Base-by-base conservation (phyloP, 2,329 filamentous ascomycete genomes). In the Sporothrix mexicana region DNA sequence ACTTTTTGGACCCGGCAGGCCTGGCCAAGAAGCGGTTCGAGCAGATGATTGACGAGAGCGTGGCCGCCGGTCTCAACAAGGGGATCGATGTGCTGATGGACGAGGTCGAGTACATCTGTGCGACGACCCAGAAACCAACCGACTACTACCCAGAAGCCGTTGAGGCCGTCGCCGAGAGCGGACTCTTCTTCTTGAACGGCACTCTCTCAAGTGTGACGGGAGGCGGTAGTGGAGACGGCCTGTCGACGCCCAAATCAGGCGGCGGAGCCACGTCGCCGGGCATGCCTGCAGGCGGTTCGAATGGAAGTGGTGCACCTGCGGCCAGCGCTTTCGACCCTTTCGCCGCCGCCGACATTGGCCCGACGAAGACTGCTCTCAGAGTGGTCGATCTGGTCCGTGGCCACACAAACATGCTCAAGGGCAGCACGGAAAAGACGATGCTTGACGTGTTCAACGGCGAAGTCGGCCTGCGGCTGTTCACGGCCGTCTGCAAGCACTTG, bases 381-480 rank as follows among this genome's bases (percentile, higher is more conserved):
- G 91, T 99, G 68, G 93, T 97, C 36, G 91, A 94, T 57, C 89
- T 98, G 55, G 93, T 98, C 15, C 91, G 91, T 25, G 92, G 92
- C 17, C 96, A 99, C 81, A 98, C 95, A 1, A 90, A 88, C 79
- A 98, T 99, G 94, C 87, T 99, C 13, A 89, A 93, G 3, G 96
- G 96, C 74, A 97, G 93, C 80, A 98, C 95, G 1, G 96, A 99
- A 80, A 99, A 99, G 85, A 95, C 93, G 75, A 97, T 97, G 87
- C 90, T 99, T 36, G 96, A 99, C 79, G 96, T 99, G 15, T 99
- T 99, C 86, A 98, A 97, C 81, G 94, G 96, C 82, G 96, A 99
- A 83, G 95, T 99, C 36, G 96, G 96, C 0, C 88, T 98, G 75
- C 92, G 96, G 36, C 88, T 99, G 70, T 99, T 98, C 83, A 91